phyloP scores from a whole-genome alignment of 225 moss, liverwort and hornwort genomes.

The Takakia lepidozioides region DNA sequence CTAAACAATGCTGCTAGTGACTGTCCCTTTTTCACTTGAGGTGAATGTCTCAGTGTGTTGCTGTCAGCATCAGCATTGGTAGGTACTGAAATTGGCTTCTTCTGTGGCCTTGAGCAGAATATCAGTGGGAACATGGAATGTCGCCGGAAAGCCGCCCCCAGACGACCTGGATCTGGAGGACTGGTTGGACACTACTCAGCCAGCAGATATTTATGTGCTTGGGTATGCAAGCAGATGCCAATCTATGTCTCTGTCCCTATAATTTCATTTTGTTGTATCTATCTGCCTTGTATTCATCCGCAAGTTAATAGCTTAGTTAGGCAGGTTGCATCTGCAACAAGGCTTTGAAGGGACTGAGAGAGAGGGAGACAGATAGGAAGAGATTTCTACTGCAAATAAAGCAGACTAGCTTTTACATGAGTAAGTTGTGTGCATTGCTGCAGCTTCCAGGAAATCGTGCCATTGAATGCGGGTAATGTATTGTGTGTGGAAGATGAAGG shows the following conservation, averaged over 20 bases:
- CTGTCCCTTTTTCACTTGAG: background rate
- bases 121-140: conserved; percentile 89
- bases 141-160: conserved; percentile 82
- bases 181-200: conserved; percentile 63
- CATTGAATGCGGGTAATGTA: conserved; percentile 91
- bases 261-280: too few species aligned
- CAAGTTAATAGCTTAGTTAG: too few species aligned
- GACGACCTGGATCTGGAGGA: conserved; percentile 62
- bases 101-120: conserved; percentile 38
- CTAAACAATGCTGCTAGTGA: background rate
- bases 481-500: conserved; percentile 75
- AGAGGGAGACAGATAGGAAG: too few species aligned
- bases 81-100: background rate
- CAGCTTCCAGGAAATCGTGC: conserved; percentile 99
- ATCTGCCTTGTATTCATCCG: too few species aligned
- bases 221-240: conserved; percentile 28
- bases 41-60: background rate
- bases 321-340: too few species aligned
- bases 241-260: too few species aligned
- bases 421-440: conserved; percentile 5
- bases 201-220: conserved; percentile 84
- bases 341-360: too few species aligned
- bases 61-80: background rate
- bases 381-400: too few species aligned
- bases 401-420: too few species aligned